Evolutionary conservation across 1,284 basidiomycete species (phyloP).

Genomic region (Amylostereum areolatum): DNA sequence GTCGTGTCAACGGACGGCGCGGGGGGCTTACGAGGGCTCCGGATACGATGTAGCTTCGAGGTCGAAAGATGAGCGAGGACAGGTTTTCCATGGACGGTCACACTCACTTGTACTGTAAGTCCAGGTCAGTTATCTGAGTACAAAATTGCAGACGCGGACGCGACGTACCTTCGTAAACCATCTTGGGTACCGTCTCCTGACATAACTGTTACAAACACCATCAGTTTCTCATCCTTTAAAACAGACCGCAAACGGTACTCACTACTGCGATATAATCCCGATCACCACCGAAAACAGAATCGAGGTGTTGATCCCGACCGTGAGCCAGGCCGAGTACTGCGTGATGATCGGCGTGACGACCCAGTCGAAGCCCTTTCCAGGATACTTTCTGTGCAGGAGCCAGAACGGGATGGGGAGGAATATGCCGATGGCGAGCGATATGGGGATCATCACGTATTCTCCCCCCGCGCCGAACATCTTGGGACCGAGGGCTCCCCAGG

Average conservation of each 20-base stretch:
- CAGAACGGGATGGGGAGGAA: conserved; percentile 47
- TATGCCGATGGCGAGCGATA: conserved; percentile 32
- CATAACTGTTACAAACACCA: conserved; percentile 6
- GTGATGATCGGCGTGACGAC: conserved; percentile 44
- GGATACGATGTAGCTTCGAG: conserved; percentile 9
- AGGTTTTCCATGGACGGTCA: conserved; percentile 24
- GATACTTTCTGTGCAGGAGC: conserved; percentile 39
- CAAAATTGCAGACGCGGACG: conserved; percentile 29
- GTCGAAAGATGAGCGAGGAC: background rate
- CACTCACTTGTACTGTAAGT: conserved; percentile 4
- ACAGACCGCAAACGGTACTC: conserved; percentile 12
- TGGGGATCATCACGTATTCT: conserved; percentile 36
- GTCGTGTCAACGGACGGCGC: background rate
- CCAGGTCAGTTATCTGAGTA: conserved; percentile 28
- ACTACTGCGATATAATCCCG: conserved; percentile 45
- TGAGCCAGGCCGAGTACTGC: conserved; percentile 30
- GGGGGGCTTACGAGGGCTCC: conserved; percentile 7
- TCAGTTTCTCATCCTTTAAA: background rate
- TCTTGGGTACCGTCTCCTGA: conserved; percentile 21
- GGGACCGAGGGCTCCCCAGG: conserved; percentile 50
- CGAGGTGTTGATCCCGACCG: conserved; percentile 48
- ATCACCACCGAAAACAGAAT: conserved; percentile 42
- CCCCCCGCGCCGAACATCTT: conserved; percentile 21
- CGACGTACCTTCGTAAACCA: conserved; percentile 35
- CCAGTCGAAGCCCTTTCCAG: conserved; percentile 35